Percentiles rank a stretch among this genome's conserved stretches.
Conservation (phyloP, 2,329 filamentous ascomycete genomes). For the Talaromyces sp. region DNA sequence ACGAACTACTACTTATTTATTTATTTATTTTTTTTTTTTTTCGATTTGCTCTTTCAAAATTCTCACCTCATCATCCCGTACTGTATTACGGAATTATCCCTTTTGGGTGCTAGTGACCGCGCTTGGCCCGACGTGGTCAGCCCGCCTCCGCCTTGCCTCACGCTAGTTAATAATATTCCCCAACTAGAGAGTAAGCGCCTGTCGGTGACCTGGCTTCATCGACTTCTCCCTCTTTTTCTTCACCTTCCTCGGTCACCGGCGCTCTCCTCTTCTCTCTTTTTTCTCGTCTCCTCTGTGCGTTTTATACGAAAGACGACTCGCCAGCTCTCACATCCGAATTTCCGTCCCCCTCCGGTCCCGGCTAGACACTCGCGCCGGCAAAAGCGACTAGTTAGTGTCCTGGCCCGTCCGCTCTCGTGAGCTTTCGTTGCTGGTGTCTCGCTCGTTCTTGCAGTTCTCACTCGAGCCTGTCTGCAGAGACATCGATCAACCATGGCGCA, state of each 20-base stretch:
- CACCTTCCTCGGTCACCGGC: neutral
- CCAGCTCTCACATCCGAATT: neutral
- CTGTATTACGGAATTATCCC: neutral
- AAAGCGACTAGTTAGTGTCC: neutral
- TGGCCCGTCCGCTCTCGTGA: neutral
- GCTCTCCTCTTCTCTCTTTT: neutral
- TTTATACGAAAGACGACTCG: neutral
- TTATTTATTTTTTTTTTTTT: too few species aligned
- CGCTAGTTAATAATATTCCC: neutral
- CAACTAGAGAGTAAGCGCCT: neutral
- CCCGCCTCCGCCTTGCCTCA: constrained; percentile 6
- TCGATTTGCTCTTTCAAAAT: neutral
- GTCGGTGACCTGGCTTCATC: neutral
- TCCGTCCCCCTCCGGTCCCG: neutral
- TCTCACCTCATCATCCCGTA: neutral
- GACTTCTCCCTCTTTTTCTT: neutral
- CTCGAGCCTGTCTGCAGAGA: neutral
- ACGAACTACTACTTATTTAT: too few species aligned
- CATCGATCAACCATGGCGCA: constrained; percentile 66
- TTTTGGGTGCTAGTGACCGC: neutral
- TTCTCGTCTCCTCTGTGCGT: neutral
- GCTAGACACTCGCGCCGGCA: neutral
- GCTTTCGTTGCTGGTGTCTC: neutral
- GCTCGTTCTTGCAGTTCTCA: constrained; percentile 3
- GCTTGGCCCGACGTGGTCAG: neutral